Percentiles rank a stretch among this genome's conserved stretches.
phyloP scores from a whole-genome alignment of 179 eudicot species.

The Nepenthes alata region DNA sequence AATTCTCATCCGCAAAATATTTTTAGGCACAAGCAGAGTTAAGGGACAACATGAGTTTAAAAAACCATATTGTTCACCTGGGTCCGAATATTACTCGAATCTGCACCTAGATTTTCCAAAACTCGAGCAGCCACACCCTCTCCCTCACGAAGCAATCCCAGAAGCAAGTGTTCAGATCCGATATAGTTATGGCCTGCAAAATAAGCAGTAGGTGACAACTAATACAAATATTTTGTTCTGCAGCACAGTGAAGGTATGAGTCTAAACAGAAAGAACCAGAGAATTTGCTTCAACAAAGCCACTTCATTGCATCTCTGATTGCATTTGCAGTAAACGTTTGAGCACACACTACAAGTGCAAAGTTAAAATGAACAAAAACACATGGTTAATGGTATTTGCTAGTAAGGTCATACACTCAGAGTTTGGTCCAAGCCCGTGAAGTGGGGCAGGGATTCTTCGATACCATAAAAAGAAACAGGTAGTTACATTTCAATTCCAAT shows the following conservation, averaged over 20 bases:
- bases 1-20: background rate
- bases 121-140: constrained; percentile 98
- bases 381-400: too few species aligned
- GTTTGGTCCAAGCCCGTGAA: too few species aligned
- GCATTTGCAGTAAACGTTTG: too few species aligned
- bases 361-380: too few species aligned
- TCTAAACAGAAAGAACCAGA: background rate
- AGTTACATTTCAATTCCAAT: too few species aligned
- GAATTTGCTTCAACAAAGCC: background rate
- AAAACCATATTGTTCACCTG: constrained; percentile 30
- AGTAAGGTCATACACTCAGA: too few species aligned
- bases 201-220: too few species aligned
- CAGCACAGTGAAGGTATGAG: background rate
- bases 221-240: too few species aligned
- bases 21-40: background rate
- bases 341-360: too few species aligned
- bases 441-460: too few species aligned
- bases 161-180: constrained; percentile 86
- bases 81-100: constrained; percentile 72
- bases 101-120: constrained; percentile 84
- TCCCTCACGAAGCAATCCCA: constrained; percentile 91
- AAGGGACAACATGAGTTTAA: background rate
- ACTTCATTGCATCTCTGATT: too few species aligned
- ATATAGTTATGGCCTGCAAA: constrained; percentile 76
- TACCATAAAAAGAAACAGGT: too few species aligned